Conservation (phyloP, 345 rosid species). For the Geranium brycei region DNA sequence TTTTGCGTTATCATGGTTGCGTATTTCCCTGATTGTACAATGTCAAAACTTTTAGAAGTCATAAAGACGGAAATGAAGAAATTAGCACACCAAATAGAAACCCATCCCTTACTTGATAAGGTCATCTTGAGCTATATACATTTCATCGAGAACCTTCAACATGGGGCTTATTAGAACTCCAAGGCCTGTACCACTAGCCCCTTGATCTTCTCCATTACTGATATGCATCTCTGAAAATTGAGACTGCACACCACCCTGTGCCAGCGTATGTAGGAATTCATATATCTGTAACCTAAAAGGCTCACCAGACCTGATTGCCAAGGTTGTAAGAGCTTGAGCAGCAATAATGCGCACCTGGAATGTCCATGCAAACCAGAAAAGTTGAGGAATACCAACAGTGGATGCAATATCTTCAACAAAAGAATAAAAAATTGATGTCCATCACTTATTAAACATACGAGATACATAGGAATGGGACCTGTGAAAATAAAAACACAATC, state of each 20-base stretch:
- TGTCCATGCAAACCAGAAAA: conserved; percentile 5
- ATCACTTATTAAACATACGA: background rate
- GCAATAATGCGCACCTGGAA: conserved; percentile 81
- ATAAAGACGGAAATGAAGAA: conserved; percentile 2
- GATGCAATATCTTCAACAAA: background rate
- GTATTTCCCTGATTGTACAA: conserved; percentile 60
- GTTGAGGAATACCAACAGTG: background rate
- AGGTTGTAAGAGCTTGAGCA: conserved; percentile 95
- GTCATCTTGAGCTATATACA: conserved; percentile 93
- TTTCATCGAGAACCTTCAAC: conserved; percentile 90
- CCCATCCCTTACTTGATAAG: conserved; percentile 63
- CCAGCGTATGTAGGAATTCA: conserved; percentile 85
- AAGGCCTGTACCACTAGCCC: conserved; percentile 96
- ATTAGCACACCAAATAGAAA: conserved; percentile 3
- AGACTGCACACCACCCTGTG: conserved; percentile 97
- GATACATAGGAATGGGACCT: background rate
- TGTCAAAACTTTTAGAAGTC: conserved; percentile 1
- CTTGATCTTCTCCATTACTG: conserved; percentile 99
- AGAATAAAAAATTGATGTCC: background rate
- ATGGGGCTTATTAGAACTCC: conserved; percentile 89
- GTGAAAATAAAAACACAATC: background rate
- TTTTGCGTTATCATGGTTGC: conserved; percentile 83
- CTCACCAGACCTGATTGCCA: conserved; percentile 97
- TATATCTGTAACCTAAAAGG: conserved; percentile 97
- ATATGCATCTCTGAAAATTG: conserved; percentile 93